Base-by-base conservation (phyloP, 257 asterid genomes). In the Solanum tarapatanum region DNA sequence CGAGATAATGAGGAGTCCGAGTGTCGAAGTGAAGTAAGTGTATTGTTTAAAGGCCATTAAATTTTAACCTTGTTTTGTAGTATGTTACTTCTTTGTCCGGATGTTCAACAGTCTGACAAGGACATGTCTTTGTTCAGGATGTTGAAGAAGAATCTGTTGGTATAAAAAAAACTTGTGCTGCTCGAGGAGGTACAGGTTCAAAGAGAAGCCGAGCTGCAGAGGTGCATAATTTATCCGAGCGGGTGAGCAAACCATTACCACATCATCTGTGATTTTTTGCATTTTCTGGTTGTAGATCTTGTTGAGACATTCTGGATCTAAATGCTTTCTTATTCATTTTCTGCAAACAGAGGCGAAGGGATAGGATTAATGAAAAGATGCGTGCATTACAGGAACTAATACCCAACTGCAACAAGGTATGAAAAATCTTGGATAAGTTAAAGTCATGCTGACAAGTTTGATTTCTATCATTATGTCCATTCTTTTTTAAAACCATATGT, bases 401-500 rank as follows among this genome's bases (percentile, higher is more conserved):
- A 89, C 99, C 99, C 43, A 97, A 97, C 91, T 97, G 99, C 94
- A 97, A 95, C 84, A 97, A 97, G 99, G 99, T 96, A 92, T 75
- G 72, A 26, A 19, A 80, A 35, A 23, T 43, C 66, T 79, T 43
- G 5, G 55, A 87, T 19, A 80, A 48, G 85, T 35, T 82, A 82
- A 82, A 73, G 86, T 76, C 76, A 70, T 87, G 87, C 83, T 26
- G 82, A 39, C 36, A 68, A 69, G 58, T 74, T 55, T 82, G 45
- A 64, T 87, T 80, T 88, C 39, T 37, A 11, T 55, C 11, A 11
- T 62, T 45, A 24, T 26, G 66, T 79, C 68, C 33, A 16, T 43
- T 80, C 84, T 26, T 79, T 76, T 41, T 79, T 6, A 3, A 33
- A 73, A 43, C 26, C 68, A 26, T 26, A 79, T 36, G 39, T 45